Percentiles rank a stretch among this genome's conserved stretches.
Evolutionary conservation across 148 eudicot species (phyloP).

Genomic region (Amaranthus cruentus): DNA sequence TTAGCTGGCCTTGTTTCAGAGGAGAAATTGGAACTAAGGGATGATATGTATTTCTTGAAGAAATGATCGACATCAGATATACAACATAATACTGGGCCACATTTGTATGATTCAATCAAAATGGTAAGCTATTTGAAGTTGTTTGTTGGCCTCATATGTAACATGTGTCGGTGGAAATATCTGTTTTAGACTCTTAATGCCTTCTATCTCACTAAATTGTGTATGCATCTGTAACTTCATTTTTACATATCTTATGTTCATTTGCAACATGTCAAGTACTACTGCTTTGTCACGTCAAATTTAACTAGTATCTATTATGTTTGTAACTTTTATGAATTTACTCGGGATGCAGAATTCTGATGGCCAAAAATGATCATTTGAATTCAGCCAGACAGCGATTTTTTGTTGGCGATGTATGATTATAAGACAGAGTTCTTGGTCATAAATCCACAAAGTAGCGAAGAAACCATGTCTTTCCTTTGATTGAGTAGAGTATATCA

Average conservation of each 20-base stretch:
- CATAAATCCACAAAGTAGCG: not conserved
- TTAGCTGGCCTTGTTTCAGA: constrained; percentile 82
- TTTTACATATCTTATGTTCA: not conserved
- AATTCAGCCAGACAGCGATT: not conserved
- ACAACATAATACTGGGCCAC: not conserved
- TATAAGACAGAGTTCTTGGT: not conserved
- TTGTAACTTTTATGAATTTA: too few species aligned
- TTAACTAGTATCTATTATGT: too few species aligned
- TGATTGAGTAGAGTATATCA: not conserved
- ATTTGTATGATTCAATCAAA: not conserved
- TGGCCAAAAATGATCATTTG: not conserved
- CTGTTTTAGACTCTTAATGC: too few species aligned
- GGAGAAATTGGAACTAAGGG: constrained; percentile 87
- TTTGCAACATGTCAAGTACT: not conserved
- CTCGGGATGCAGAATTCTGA: not conserved
- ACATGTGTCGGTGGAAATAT: too few species aligned
- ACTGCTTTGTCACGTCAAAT: too few species aligned
- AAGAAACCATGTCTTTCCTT: not conserved
- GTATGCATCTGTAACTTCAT: too few species aligned
- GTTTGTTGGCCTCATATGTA: too few species aligned
- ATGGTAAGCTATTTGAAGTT: not conserved
- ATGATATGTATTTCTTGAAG: constrained; percentile 71
- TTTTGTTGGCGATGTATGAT: not conserved
- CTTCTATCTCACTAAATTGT: too few species aligned
- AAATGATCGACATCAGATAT: constrained; percentile 34